These are phyloP conservation scores for Penicillium desertorum DNA, from an alignment of 495 filamentous ascomycete species.

Conservation along the genomic window DNA sequence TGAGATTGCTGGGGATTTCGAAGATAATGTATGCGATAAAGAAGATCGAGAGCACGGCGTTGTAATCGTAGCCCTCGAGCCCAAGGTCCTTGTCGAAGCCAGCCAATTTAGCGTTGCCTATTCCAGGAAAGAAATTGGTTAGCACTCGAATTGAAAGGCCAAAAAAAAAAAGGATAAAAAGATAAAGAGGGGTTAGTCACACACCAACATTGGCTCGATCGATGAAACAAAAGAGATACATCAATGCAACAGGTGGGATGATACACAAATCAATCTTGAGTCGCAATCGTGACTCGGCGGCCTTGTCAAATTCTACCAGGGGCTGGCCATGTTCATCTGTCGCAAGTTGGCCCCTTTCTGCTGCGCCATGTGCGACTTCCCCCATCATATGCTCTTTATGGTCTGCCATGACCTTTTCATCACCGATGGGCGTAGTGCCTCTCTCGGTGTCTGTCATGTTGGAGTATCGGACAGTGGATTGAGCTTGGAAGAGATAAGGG, in stretches of 20 bases:
- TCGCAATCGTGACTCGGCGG: conserved; percentile 54
- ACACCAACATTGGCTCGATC: conserved; percentile 63
- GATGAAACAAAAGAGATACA: conserved; percentile 56
- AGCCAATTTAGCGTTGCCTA: conserved; percentile 40
- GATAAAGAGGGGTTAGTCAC: background rate
- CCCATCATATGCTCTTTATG: conserved; percentile 27
- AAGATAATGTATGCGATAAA: conserved; percentile 75
- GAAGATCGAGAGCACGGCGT: conserved; percentile 65
- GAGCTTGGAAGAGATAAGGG: background rate
- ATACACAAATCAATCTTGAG: conserved; percentile 50
- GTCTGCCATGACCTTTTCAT: conserved; percentile 26
- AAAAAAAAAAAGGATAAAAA: background rate
- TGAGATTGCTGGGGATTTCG: conserved; percentile 73
- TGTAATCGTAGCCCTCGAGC: conserved; percentile 60
- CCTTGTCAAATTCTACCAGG: conserved; percentile 57
- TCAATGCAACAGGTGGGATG: conserved; percentile 46
- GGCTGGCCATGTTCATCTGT: conserved; percentile 62
- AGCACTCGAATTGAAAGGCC: conserved; percentile 9
- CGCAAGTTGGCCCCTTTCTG: conserved; percentile 58
- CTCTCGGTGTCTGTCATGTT: conserved; percentile 14
- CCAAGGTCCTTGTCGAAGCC: conserved; percentile 48
- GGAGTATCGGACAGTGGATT: background rate
- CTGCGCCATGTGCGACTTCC: conserved; percentile 43
- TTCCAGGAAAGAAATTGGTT: conserved; percentile 3
- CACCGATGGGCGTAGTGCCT: conserved; percentile 16